Conservation (phyloP, 345 rosid species). For the Excoecaria agallocha region DNA sequence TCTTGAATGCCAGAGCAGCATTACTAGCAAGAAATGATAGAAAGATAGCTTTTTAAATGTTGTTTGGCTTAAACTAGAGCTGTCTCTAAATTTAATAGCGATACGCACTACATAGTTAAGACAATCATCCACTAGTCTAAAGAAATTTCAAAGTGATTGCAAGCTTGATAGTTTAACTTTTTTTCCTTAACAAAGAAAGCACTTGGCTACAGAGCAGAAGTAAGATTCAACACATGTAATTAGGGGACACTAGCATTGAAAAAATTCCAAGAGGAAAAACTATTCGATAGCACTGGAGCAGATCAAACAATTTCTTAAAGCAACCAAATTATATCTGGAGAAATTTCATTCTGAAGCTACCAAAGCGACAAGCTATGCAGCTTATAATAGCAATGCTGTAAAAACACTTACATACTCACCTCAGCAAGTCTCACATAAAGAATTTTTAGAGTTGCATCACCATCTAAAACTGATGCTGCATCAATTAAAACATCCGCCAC, state of each 20-base stretch:
- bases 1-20: not conserved
- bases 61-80: not conserved
- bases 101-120: not conserved
- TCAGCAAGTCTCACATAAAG: slow-evolving; percentile 82
- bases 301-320: not conserved
- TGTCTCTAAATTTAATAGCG: not conserved
- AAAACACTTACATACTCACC: slow-evolving; percentile 40
- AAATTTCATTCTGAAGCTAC: not conserved
- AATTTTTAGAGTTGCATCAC: slow-evolving; percentile 81
- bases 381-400: not conserved
- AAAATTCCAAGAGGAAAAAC: not conserved
- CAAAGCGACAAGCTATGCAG: not conserved
- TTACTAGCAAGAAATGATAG: not conserved
- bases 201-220: not conserved
- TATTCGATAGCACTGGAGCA: not conserved
- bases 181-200: not conserved
- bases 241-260: not conserved
- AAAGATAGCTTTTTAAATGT: not conserved
- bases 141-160: not conserved
- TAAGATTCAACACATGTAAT: not conserved
- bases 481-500: slow-evolving; percentile 92
- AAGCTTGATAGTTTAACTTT: too few species aligned
- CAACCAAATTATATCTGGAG: slow-evolving; percentile 1
- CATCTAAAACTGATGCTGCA: slow-evolving; percentile 89
- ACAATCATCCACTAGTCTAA: not conserved